Evolutionary conservation across 495 filamentous ascomycete species (phyloP).

Genomic region (Parmelia sp.): DNA sequence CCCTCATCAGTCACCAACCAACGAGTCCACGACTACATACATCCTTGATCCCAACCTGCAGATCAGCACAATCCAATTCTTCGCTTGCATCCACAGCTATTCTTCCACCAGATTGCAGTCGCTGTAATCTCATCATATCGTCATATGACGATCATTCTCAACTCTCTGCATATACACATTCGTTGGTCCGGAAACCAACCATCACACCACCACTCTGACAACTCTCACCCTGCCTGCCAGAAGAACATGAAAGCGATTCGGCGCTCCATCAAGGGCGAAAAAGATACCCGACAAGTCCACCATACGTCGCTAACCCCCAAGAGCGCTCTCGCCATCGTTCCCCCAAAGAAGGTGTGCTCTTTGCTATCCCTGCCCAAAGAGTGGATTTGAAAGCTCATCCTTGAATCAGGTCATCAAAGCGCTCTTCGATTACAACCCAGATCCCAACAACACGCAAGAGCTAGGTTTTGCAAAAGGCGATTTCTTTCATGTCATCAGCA

Average conservation of each 20-base stretch:
- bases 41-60: slow-evolving; percentile 1
- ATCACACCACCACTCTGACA: slow-evolving; percentile 5
- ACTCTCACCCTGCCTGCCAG: neutral
- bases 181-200: slow-evolving; percentile 10
- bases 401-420: slow-evolving; percentile 81
- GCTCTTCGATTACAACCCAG: slow-evolving; percentile 83
- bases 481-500: slow-evolving; percentile 96
- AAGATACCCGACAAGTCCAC: slow-evolving; percentile 58
- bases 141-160: slow-evolving; percentile 15
- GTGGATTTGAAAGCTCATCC: neutral
- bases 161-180: slow-evolving; percentile 6
- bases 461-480: slow-evolving; percentile 88
- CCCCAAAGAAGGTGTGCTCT: slow-evolving; percentile 81
- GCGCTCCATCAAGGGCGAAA: slow-evolving; percentile 82
- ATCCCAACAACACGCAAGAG: slow-evolving; percentile 60
- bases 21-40: no score
- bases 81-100: neutral
- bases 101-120: neutral
- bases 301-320: slow-evolving; percentile 89
- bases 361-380: slow-evolving; percentile 23
- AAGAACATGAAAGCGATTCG: slow-evolving; percentile 35
- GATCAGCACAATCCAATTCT: neutral
- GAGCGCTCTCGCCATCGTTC: slow-evolving; percentile 87
- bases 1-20: neutral
- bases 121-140: neutral